These are phyloP conservation scores for Colletotrichum navitas DNA, from an alignment of 2,329 filamentous ascomycete genomes.

Conservation along the genomic window DNA sequence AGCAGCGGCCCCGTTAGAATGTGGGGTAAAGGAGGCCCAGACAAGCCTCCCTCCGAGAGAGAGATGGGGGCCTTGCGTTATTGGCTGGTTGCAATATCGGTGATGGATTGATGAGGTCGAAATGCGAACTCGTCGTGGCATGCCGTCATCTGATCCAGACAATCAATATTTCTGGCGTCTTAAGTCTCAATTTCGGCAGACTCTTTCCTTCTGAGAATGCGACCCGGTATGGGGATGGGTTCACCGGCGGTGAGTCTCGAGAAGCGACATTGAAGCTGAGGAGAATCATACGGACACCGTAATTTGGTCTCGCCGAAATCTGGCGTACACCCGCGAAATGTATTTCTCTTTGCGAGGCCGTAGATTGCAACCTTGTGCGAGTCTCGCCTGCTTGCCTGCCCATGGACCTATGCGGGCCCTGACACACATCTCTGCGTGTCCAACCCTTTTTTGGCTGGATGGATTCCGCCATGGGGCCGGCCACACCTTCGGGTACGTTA, in stretches of 20 bases:
- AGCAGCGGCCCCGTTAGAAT: conserved; percentile 6
- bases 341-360: background rate
- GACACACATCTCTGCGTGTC: conserved; percentile 29
- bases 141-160: background rate
- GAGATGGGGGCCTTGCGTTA: conserved; percentile 1
- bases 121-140: background rate
- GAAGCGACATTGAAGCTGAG: conserved; percentile 32
- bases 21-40: conserved; percentile 31
- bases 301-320: background rate
- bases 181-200: conserved; percentile 20
- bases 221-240: conserved; percentile 19
- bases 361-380: background rate
- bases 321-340: background rate
- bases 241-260: background rate
- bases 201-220: conserved; percentile 18
- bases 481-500: conserved; percentile 22
- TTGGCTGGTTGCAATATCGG: conserved; percentile 19
- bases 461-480: background rate
- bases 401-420: background rate
- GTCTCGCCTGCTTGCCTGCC: background rate
- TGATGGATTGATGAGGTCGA: conserved; percentile 27
- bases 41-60: conserved; percentile 14
- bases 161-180: conserved; percentile 6
- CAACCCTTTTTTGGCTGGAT: conserved; percentile 15
- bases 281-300: background rate